Percentiles rank a stretch among this genome's conserved stretches.
phyloP scores from a whole-genome alignment of 2,329 filamentous ascomycete species.

The Fusarium irregulare region DNA sequence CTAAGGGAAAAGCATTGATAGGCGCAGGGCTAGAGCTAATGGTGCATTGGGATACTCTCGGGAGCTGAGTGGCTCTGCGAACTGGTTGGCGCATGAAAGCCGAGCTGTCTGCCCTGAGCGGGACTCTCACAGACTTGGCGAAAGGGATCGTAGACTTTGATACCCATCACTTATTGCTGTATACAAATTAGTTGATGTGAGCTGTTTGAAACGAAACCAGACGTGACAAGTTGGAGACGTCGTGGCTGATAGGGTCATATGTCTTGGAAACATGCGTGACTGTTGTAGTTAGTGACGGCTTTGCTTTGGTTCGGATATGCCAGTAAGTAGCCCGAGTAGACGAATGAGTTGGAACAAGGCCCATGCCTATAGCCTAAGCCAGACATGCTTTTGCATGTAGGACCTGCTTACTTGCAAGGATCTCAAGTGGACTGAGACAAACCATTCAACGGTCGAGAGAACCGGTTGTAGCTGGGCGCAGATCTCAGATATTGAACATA shows the following conservation, averaged over 20 bases:
- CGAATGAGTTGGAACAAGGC: background rate
- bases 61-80: slow-evolving; percentile 21
- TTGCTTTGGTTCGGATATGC: background rate
- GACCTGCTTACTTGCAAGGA: slow-evolving; percentile 11
- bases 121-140: slow-evolving; percentile 32
- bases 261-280: background rate
- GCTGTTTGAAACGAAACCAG: slow-evolving; percentile 29
- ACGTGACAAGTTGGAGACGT: slow-evolving; percentile 2
- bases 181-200: slow-evolving; percentile 10
- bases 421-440: slow-evolving; percentile 8
- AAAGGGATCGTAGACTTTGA: slow-evolving; percentile 36
- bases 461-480: background rate
- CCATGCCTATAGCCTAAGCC: background rate
- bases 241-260: background rate
- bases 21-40: slow-evolving; percentile 18
- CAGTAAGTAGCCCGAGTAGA: background rate
- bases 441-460: background rate
- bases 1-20: slow-evolving; percentile 7
- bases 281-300: background rate
- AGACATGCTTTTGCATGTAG: background rate
- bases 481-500: background rate
- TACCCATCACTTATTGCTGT: slow-evolving; percentile 33
- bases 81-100: slow-evolving; percentile 37
- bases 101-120: slow-evolving; percentile 22
- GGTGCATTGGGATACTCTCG: slow-evolving; percentile 22